phyloP scores from a whole-genome alignment of 1,284 basidiomycete species.

The Irpex sp. region DNA sequence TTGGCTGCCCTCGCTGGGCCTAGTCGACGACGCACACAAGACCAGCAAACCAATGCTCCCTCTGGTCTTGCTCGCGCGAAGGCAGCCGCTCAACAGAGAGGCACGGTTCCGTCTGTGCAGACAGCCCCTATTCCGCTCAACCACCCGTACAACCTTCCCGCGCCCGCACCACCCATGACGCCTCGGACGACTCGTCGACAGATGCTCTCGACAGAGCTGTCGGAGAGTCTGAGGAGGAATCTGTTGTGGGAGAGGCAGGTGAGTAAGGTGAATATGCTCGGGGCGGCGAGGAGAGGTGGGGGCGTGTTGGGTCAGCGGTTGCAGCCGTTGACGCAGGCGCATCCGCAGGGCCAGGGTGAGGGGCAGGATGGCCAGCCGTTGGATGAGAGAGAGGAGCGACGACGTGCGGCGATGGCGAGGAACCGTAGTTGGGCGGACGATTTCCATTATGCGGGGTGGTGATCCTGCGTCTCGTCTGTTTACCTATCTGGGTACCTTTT shows the following conservation, averaged over 20 bases:
- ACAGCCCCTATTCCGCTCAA: conserved; percentile 55
- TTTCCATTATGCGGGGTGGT: conserved; percentile 68
- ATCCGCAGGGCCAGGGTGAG: conserved; percentile 21
- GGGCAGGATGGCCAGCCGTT: conserved; percentile 22
- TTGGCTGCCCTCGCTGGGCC: conserved; percentile 49
- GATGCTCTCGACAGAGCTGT: conserved; percentile 84
- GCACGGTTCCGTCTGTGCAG: conserved; percentile 23
- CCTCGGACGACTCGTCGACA: conserved; percentile 81
- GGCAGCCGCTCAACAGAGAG: background rate
- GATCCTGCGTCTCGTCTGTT: conserved; percentile 3
- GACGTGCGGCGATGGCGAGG: conserved; percentile 44
- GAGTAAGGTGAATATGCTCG: conserved; percentile 47
- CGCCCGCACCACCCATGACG: conserved; percentile 68
- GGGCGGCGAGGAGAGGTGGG: conserved; percentile 30
- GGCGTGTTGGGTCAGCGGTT: conserved; percentile 27
- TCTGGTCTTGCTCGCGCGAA: background rate
- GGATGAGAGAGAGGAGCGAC: conserved; percentile 36
- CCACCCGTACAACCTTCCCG: conserved; percentile 74
- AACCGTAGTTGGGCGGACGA: conserved; percentile 71
- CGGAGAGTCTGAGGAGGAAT: conserved; percentile 80
- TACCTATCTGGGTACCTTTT: background rate
- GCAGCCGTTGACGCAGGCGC: conserved; percentile 40
- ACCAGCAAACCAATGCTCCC: conserved; percentile 14
- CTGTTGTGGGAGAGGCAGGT: conserved; percentile 83
- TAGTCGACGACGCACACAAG: conserved; percentile 27